phyloP scores from a whole-genome alignment of 2,329 filamentous ascomycete species.

The Fusarium equiseti region DNA sequence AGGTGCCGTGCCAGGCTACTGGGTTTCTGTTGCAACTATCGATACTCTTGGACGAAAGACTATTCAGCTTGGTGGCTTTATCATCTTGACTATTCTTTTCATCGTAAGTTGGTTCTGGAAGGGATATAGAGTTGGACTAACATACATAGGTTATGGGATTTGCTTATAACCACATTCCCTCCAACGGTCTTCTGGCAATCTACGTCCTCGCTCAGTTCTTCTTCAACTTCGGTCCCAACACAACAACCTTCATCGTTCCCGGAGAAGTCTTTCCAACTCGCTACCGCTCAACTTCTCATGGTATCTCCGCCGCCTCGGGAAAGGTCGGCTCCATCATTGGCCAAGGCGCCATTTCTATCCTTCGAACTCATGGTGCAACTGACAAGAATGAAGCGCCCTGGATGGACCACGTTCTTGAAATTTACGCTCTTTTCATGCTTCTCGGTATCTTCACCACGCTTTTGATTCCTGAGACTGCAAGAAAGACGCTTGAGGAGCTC shows the following conservation, averaged over 20 bases:
- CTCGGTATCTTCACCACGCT: constrained; percentile 76
- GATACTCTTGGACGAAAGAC: constrained; percentile 82
- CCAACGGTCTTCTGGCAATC: constrained; percentile 66
- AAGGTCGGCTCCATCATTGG: constrained; percentile 70
- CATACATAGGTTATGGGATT: constrained; percentile 66
- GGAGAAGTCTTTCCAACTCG: constrained; percentile 69
- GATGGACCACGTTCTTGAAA: constrained; percentile 83
- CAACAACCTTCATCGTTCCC: constrained; percentile 68
- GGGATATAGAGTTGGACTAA: background rate
- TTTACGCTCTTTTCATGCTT: constrained; percentile 82
- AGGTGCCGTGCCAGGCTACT: constrained; percentile 84
- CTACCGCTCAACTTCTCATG: constrained; percentile 69
- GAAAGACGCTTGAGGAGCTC: constrained; percentile 78
- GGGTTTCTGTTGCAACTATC: constrained; percentile 80
- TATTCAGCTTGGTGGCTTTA: constrained; percentile 76
- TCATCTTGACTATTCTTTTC: constrained; percentile 71
- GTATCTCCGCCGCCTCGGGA: constrained; percentile 66
- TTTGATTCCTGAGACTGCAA: constrained; percentile 79
- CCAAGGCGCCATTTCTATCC: constrained; percentile 68
- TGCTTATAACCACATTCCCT: constrained; percentile 65
- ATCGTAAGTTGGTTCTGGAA: constrained; percentile 48
- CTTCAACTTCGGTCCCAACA: constrained; percentile 70
- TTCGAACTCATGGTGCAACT: constrained; percentile 61
- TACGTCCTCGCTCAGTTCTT: constrained; percentile 70
- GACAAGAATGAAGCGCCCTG: constrained; percentile 64